These are phyloP conservation scores for Vaccinium macrocarpon DNA, from an alignment of 148 eudicot species.

Conservation along the genomic window DNA sequence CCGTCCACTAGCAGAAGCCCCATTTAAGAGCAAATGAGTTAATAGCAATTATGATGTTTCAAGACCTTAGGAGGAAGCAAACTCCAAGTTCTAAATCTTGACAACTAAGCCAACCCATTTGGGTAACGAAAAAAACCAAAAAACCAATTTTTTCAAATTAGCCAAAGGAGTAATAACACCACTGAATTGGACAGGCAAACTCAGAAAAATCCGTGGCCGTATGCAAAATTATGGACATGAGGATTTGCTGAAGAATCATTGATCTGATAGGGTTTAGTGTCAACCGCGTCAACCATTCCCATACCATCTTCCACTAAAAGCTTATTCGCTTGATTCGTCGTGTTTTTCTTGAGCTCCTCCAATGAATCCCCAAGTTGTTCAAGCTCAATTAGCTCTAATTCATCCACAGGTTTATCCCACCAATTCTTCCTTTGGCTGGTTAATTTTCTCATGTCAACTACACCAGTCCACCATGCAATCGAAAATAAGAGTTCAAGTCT, in stretches of 20 bases:
- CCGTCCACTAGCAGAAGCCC: too few species aligned
- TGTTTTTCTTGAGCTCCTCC: constrained; percentile 51
- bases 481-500: too few species aligned
- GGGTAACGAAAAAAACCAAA: too few species aligned
- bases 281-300: constrained; percentile 9
- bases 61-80: too few species aligned
- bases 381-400: constrained; percentile 42
- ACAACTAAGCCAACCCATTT: too few species aligned
- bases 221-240: constrained; percentile 12
- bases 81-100: too few species aligned
- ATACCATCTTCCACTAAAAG: not conserved
- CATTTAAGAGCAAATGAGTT: too few species aligned
- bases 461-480: too few species aligned
- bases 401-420: constrained; percentile 55
- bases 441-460: constrained; percentile 20
- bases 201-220: constrained; percentile 22
- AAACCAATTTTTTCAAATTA: too few species aligned
- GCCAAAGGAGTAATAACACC: not conserved
- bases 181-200: not conserved
- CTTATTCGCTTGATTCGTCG: constrained; percentile 26
- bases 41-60: too few species aligned
- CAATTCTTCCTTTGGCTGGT: constrained; percentile 30
- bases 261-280: constrained; percentile 27
- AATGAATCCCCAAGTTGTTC: constrained; percentile 41
- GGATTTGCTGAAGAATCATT: constrained; percentile 22